Base-by-base conservation (phyloP, 192 early-diverging fungal species). In the Podila clonocystis region DNA sequence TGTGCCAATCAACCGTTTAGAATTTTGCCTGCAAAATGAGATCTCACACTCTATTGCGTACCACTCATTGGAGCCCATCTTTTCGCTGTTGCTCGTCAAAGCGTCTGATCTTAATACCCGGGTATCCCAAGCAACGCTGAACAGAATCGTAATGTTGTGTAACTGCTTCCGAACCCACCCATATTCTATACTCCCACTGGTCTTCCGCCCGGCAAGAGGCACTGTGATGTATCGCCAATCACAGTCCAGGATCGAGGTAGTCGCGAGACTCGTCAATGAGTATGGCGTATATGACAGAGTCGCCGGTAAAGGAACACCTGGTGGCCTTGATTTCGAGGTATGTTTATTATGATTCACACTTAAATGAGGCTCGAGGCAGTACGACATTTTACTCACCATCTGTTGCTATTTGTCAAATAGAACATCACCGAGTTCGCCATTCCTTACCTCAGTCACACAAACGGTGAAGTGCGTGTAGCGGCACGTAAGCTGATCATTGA, bases 391-490 rank as follows among this genome's bases (percentile, higher is more conserved):
- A 6, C 26, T 59, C 2, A 7, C 34, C 34, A 6, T 68, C 26
- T 45, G 1, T 0, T 17, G 17, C 34, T 41, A 26, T 28, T 33
- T 64, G 24, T 15, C 24, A 26, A 70, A 17, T 68, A 88, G 88
- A 60, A 70, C 41, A 83, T 89, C 36, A 90, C 92, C 69, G 68
- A 76, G 50, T 91, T 93, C 61, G 74, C 82, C 4, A 52, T 82
- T 57, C 89, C 87, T 7, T 89, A 88, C 50, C 68, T 92, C 38
- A 85, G 88, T 19, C 85, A 93, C 71, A 85, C 80, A 50, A 92
- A 88, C 57, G 74, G 67, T 2, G 90, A 91, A 52, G 89, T 93
- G 31, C 87, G 91, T 11, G 88, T 90, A 50, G 82, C 84, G 3
- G 85, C 92, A 9, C 77, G 86, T 9, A 84, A 76, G 31, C 73